Conservation (phyloP, 768 basidiomycete genomes). For the Tylopilus vinaceipallidus region DNA sequence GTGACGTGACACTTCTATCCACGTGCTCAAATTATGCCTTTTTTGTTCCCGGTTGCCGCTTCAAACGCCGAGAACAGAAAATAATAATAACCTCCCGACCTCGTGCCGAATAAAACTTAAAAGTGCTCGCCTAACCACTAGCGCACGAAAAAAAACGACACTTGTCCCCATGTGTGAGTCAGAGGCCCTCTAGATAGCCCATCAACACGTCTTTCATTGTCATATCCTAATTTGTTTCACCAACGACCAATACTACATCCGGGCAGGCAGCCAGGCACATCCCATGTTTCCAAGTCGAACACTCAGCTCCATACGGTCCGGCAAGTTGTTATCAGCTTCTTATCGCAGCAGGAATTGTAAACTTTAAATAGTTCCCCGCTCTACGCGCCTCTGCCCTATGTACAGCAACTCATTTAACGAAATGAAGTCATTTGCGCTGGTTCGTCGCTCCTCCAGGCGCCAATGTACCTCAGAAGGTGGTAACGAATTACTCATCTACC, state of each 20-base stretch:
- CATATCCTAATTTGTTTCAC: too few relatives aligned
- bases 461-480: slow-evolving; percentile 22
- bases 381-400: slow-evolving; percentile 17
- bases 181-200: too few relatives aligned
- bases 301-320: not conserved
- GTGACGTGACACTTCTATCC: slow-evolving; percentile 14
- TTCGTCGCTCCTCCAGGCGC: slow-evolving; percentile 13
- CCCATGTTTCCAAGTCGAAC: not conserved
- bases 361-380: slow-evolving; percentile 25
- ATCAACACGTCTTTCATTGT: too few relatives aligned
- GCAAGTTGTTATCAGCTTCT: slow-evolving; percentile 19
- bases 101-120: slow-evolving; percentile 12
- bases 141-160: too few relatives aligned
- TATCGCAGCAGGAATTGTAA: slow-evolving; percentile 22
- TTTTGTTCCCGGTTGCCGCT: slow-evolving; percentile 13
- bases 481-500: slow-evolving; percentile 27
- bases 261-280: not conserved
- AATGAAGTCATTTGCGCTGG: slow-evolving; percentile 23
- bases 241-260: not conserved
- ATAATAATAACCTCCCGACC: slow-evolving; percentile 12
- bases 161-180: too few relatives aligned
- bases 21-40: slow-evolving; percentile 15
- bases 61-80: slow-evolving; percentile 12
- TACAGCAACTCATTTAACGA: slow-evolving; percentile 18
- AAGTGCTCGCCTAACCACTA: too few relatives aligned